phyloP scores from a whole-genome alignment of 805 yeast genomes.

The Brettanomyces anomalus region DNA sequence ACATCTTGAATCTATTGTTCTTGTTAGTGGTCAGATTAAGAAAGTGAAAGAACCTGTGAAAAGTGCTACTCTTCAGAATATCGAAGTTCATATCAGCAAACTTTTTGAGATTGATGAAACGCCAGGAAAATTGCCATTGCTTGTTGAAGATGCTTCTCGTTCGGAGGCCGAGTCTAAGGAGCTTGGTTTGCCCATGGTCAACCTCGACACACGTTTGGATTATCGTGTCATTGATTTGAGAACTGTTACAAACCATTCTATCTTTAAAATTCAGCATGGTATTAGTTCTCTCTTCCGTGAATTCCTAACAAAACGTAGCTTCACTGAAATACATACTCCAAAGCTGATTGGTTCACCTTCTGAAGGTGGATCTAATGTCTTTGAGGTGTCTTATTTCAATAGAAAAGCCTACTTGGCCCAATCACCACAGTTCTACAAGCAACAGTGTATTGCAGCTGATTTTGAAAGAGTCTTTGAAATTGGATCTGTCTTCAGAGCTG shows the following conservation, averaged over 20 bases:
- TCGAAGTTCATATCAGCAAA: conserved; percentile 71
- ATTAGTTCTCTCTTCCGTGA: conserved; percentile 86
- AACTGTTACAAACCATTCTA: conserved; percentile 96
- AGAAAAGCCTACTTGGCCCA: conserved; percentile 91
- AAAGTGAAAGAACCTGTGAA: conserved; percentile 83
- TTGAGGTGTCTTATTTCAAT: conserved; percentile 89
- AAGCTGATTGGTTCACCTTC: conserved; percentile 91
- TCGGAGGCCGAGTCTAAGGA: conserved; percentile 92
- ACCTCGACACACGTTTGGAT: conserved; percentile 93
- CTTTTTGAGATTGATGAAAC: conserved; percentile 76
- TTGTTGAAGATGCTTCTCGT: conserved; percentile 94
- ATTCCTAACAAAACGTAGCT: conserved; percentile 56
- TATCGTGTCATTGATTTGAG: conserved; percentile 93
- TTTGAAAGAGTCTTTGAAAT: conserved; percentile 93
- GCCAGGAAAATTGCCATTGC: conserved; percentile 86
- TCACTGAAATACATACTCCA: conserved; percentile 94
- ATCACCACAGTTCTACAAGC: conserved; percentile 97
- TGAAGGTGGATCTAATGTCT: conserved; percentile 97
- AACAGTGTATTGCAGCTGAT: conserved; percentile 96
- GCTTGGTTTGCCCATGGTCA: conserved; percentile 85
- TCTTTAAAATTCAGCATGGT: conserved; percentile 88
- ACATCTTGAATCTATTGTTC: conserved; percentile 82
- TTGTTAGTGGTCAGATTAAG: conserved; percentile 76
- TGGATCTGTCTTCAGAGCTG: conserved; percentile 98
- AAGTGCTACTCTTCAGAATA: conserved; percentile 85